Base-by-base conservation (phyloP, 2,329 filamentous ascomycete genomes). In the Fusarium duplospermum region DNA sequence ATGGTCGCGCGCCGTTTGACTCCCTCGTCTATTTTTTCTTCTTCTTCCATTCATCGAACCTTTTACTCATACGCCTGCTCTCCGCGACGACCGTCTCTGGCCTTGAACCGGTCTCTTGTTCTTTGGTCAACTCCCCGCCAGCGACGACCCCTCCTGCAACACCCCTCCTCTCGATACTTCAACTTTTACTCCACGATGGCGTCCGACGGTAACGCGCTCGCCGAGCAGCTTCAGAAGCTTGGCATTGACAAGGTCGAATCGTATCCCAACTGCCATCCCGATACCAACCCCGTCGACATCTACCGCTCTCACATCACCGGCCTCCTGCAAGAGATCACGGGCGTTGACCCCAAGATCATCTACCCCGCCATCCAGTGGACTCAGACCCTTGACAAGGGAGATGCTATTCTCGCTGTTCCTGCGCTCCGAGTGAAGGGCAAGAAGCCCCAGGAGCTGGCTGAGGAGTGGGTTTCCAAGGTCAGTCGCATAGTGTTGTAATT, bases 321-420 rank as follows among this genome's bases (percentile, higher is more conserved):
- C 47, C 85, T 93, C 58, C 85, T 97, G 45, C 85, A 89, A 36
- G 85, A 89, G 22, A 88, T 94, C 69, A 93, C 92, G 3, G 93
- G 92, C 24, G 92, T 94, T 31, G 92, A 94, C 67, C 82, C 87
- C 36, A 86, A 88, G 63, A 90, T 94, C 77, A 92, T 97, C 80
- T 95, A 93, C 84, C 90, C 90, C 29, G 90, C 91, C 40, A 85
- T 97, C 47, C 89, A 93, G 84, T 96, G 93, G 93, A 96, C 94
- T 6, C 87, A 90, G 71, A 90, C 92, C 40, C 87, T 95, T 24
- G 94, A 96, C 74, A 94, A 95, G 86, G 94, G 94, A 57, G 94
- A 97, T 83, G 84, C 97, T 76, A 89, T 93, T 62, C 84, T 97
- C 56, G 92, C 94, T 10, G 90, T 94, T 10, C 93, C 94, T 18